phyloP scores from a whole-genome alignment of 148 eudicot species.

The Simmondsia chinensis region DNA sequence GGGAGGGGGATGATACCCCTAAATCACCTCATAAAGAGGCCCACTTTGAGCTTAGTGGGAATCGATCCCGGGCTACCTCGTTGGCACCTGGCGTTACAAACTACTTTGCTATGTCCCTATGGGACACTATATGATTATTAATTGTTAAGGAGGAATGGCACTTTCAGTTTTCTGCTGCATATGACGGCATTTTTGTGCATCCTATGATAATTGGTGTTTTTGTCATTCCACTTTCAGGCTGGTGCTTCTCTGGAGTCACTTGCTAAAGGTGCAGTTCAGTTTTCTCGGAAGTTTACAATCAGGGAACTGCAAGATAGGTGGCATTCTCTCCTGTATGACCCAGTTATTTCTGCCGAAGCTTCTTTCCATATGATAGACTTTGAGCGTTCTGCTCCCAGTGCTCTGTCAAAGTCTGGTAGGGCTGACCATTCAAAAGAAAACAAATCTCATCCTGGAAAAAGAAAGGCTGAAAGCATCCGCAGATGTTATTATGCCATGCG shows the following conservation, averaged over 20 bases:
- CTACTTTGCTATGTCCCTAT: too few relatives aligned
- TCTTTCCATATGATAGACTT: slow-evolving; percentile 45
- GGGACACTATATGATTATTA: too few relatives aligned
- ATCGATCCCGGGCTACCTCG: too few relatives aligned
- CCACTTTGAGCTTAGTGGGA: too few relatives aligned
- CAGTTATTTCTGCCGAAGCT: slow-evolving; percentile 52
- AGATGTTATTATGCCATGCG: slow-evolving; percentile 66
- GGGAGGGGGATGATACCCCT: too few relatives aligned
- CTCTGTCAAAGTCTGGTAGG: slow-evolving; percentile 18
- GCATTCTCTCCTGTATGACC: slow-evolving; percentile 71
- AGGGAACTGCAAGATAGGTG: slow-evolving; percentile 73
- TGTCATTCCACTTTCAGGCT: slow-evolving; percentile 30
- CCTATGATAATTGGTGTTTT: too few relatives aligned
- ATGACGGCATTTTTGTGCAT: too few relatives aligned
- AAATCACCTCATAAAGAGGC: too few relatives aligned
- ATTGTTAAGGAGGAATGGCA: too few relatives aligned
- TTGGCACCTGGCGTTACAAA: too few relatives aligned
- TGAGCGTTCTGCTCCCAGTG: slow-evolving; percentile 29
- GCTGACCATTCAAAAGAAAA: slow-evolving; percentile 34
- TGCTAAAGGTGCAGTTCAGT: slow-evolving; percentile 91
- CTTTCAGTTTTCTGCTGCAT: too few relatives aligned
- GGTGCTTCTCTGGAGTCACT: slow-evolving; percentile 93
- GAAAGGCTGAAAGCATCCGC: slow-evolving; percentile 57
- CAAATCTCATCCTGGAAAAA: slow-evolving; percentile 30
- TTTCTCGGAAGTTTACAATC: slow-evolving; percentile 62